Evolutionary conservation across 2,329 filamentous ascomycete genomes (phyloP), one percentile per base, ranked within the genome.

Genomic region (Malbranchea zuffiana): DNA sequence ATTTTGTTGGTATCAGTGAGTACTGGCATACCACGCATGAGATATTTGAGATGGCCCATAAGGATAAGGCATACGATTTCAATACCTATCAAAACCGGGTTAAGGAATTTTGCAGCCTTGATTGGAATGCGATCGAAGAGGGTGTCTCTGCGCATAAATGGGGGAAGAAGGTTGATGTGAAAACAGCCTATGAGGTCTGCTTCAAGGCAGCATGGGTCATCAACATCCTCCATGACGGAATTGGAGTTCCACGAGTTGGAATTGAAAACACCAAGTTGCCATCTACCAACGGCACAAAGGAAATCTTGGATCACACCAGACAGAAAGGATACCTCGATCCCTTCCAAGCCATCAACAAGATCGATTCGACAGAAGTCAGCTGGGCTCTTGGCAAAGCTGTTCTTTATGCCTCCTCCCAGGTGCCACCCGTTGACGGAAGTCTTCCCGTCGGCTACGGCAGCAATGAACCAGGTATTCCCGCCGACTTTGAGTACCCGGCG

Each of bases 11-110:
- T 7, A 88, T 98, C 3, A 96, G 88, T 1, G 90, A 98, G 55
- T 98, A 93, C 61, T 98, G 90, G 88, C 90, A 98, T 58, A 93
- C 88, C 0, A 98, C 90, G 0, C 90, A 98, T 50, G 86, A 90
- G 37, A 80, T 96, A 2, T 96, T 98, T 50, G 74, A 80, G 42
- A 74, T 75, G 66, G 77, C 76, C 3, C 77, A 83, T 45, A 80
- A 82, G 47, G 72, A 78, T 48, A 80, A 83, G 47, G 76, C 82
- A 0, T 98, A 96, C 57, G 86, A 96, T 52, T 83, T 94, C 48
- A 74, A 79, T 43, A 86, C 82, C 0, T 98, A 96, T 50, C 87
- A 96, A 54, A 69, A 80, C 44, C 76, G 80, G 23, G 90, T 96
- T 3, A 72, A 78, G 43, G 74, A 83, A 5, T 96, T 93, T 52